Evolutionary conservation across 441 rosid species (phyloP).

Genomic region (Erysimum pusillum): DNA sequence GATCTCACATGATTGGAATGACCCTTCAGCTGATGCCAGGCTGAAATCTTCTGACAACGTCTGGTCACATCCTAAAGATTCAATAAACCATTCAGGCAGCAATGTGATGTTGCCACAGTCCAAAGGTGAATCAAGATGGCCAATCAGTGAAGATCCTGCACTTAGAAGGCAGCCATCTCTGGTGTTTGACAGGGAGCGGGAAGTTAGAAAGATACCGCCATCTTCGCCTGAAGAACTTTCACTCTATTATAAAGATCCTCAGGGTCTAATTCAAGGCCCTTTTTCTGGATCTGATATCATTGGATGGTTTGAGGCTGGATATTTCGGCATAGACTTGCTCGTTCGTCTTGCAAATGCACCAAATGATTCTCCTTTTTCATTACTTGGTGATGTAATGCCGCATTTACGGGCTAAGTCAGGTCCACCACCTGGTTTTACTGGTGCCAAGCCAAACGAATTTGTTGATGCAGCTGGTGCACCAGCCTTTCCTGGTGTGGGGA

Average conservation of each 20-base stretch:
- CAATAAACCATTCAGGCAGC: conserved; percentile 56
- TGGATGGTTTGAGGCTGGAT: conserved; percentile 99
- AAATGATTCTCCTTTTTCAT: conserved; percentile 73
- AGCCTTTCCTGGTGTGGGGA: conserved; percentile 62
- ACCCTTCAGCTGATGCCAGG: conserved; percentile 58
- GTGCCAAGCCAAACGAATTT: conserved; percentile 70
- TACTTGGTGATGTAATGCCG: conserved; percentile 98
- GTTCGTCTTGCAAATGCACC: conserved; percentile 80
- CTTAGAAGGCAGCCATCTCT: conserved; percentile 73
- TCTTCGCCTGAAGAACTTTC: conserved; percentile 79
- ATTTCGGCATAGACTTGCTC: conserved; percentile 92
- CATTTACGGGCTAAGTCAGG: conserved; percentile 95
- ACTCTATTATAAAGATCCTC: conserved; percentile 93
- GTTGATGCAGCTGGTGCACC: conserved; percentile 62
- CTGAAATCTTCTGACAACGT: conserved; percentile 57
- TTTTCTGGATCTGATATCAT: conserved; percentile 90
- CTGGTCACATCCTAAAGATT: conserved; percentile 65
- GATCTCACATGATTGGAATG: conserved; percentile 61
- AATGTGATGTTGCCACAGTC: conserved; percentile 55
- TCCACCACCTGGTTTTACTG: conserved; percentile 94
- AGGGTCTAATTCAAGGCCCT: conserved; percentile 97
- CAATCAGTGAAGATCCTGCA: conserved; percentile 64
- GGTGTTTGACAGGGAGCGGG: conserved; percentile 74
- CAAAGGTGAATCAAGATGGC: conserved; percentile 74
- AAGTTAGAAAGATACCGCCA: conserved; percentile 64